Percentiles rank a stretch among this genome's conserved stretches.
phyloP scores from a whole-genome alignment of 2,329 filamentous ascomycete genomes.

The Colletotrichum destructivum region DNA sequence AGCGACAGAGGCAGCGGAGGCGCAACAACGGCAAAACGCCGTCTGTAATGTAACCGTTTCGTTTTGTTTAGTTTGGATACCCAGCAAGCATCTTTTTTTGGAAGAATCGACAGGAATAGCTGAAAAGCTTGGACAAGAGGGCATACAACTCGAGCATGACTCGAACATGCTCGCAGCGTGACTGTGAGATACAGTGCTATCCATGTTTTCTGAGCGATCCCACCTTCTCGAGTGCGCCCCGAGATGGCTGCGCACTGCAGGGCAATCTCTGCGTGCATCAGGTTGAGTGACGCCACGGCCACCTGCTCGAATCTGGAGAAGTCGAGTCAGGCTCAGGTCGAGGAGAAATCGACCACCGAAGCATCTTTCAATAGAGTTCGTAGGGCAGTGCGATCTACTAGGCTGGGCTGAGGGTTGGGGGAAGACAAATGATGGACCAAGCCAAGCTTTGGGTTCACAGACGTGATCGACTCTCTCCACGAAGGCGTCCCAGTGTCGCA shows the following conservation, averaged over 20 bases:
- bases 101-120: slow-evolving; percentile 2
- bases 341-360: not conserved
- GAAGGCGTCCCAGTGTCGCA: slow-evolving; percentile 32
- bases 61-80: slow-evolving; percentile 32
- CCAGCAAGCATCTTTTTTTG: not conserved
- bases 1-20: slow-evolving; percentile 35
- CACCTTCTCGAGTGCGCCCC: not conserved
- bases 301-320: not conserved
- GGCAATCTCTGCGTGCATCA: slow-evolving; percentile 27
- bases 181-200: not conserved
- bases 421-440: not conserved
- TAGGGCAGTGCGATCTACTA: slow-evolving; percentile 3
- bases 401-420: not conserved
- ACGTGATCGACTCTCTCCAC: slow-evolving; percentile 25
- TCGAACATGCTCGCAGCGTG: not conserved
- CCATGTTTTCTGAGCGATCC: not conserved
- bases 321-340: slow-evolving; percentile 10
- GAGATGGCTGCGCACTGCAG: slow-evolving; percentile 6
- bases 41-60: slow-evolving; percentile 5
- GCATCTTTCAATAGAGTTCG: not conserved
- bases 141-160: slow-evolving; percentile 8
- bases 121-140: not conserved
- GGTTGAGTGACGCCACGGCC: slow-evolving; percentile 28
- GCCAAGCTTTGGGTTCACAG: slow-evolving; percentile 32
- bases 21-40: slow-evolving; percentile 12